Evolutionary conservation across 148 eudicot genomes (phyloP).

Genomic region (Spergularia bocconei): DNA sequence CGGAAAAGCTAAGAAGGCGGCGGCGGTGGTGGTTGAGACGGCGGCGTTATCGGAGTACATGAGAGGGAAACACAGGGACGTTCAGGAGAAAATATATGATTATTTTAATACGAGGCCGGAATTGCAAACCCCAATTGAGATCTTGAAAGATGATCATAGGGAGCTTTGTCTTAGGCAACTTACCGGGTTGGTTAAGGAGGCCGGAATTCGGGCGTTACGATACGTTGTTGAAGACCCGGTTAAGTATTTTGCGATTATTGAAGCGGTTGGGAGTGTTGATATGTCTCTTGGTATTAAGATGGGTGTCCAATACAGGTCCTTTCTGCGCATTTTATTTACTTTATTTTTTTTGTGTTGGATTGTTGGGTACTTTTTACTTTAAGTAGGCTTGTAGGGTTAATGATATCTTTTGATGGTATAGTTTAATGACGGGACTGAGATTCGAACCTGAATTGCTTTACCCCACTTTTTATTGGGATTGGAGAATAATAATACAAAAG

Average conservation of each 20-base stretch:
- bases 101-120: slow-evolving; percentile 63
- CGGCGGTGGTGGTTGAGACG: slow-evolving; percentile 33
- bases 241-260: slow-evolving; percentile 71
- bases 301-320: slow-evolving; percentile 86
- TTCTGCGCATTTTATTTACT: not conserved
- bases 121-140: slow-evolving; percentile 75
- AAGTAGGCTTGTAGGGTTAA: not conserved
- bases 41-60: slow-evolving; percentile 49
- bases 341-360: not conserved
- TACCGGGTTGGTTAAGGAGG: slow-evolving; percentile 60
- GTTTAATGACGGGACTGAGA: too few relatives aligned
- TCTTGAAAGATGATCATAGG: slow-evolving; percentile 67
- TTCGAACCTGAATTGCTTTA: too few relatives aligned
- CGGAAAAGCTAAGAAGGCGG: slow-evolving; percentile 18
- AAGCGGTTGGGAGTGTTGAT: slow-evolving; percentile 84
- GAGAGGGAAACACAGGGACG: slow-evolving; percentile 78
- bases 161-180: slow-evolving; percentile 73
- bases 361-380: not conserved
- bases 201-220: slow-evolving; percentile 56
- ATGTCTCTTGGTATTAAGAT: slow-evolving; percentile 85
- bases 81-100: slow-evolving; percentile 58
- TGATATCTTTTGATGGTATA: not conserved
- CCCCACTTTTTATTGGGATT: too few relatives aligned
- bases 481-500: too few relatives aligned
- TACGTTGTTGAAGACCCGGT: slow-evolving; percentile 69